Conservation (phyloP, 495 filamentous ascomycete species). For the Xylaria longipes region DNA sequence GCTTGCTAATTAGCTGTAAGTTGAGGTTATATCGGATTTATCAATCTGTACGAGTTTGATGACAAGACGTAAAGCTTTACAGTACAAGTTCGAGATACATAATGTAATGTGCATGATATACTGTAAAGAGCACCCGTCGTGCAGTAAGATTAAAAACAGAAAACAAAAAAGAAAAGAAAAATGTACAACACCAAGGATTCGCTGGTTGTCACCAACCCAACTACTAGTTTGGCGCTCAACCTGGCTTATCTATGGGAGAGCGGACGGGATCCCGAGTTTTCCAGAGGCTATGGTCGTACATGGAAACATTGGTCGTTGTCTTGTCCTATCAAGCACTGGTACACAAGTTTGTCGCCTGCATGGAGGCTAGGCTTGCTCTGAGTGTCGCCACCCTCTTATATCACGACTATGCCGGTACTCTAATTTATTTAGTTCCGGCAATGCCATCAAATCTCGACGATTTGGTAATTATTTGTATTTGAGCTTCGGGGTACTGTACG, state of each 20-base stretch:
- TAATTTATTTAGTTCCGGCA: background rate
- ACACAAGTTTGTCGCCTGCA: background rate
- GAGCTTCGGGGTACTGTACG: background rate
- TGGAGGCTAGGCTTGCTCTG: background rate
- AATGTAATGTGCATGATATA: background rate
- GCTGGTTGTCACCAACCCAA: too few species aligned
- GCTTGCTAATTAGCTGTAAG: background rate
- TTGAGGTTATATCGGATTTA: background rate
- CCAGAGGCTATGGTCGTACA: constrained; percentile 22
- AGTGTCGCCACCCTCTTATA: background rate
- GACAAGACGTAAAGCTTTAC: background rate
- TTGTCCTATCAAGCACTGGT: background rate
- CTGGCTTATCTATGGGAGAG: constrained; percentile 45
- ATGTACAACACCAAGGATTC: too few species aligned
- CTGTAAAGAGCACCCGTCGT: background rate
- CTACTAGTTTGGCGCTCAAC: too few species aligned
- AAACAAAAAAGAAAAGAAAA: too few species aligned
- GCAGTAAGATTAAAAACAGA: too few species aligned
- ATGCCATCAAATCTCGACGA: background rate
- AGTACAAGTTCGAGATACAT: background rate
- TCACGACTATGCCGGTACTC: background rate
- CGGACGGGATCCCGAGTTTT: constrained; percentile 51
- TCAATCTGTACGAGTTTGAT: background rate
- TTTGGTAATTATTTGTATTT: background rate
- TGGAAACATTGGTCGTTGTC: background rate